A percentile compares a stretch with the other conserved stretches of the same genome.
Evolutionary conservation across 1,139 yeast species (phyloP).

Genomic region (Sugiyamaella paludigena): DNA sequence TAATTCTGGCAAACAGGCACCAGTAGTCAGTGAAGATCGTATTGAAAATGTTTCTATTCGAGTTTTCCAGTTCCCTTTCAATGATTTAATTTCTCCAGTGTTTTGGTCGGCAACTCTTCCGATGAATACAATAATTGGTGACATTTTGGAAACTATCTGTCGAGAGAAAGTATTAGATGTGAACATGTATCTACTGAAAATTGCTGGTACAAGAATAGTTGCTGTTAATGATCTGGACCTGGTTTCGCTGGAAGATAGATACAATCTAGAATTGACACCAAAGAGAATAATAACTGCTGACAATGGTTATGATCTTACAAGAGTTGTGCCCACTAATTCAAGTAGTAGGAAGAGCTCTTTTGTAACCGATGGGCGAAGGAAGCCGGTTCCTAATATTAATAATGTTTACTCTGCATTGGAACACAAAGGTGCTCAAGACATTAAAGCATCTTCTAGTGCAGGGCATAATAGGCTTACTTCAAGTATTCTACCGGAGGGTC

Average conservation of each 20-base stretch:
- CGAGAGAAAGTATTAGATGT: slow-evolving; percentile 36
- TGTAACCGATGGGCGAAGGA: slow-evolving; percentile 8
- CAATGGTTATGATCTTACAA: slow-evolving; percentile 28
- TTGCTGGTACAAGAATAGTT: slow-evolving; percentile 32
- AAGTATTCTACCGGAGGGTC: slow-evolving; percentile 17
- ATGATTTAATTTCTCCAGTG: slow-evolving; percentile 34
- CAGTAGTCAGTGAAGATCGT: slow-evolving; percentile 5
- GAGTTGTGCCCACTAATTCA: neutral
- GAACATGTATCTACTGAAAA: slow-evolving; percentile 36
- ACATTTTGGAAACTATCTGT: slow-evolving; percentile 37
- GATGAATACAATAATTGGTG: slow-evolving; percentile 26
- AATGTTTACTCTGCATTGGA: slow-evolving; percentile 10
- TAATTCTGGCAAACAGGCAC: slow-evolving; percentile 2
- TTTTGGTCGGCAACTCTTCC: slow-evolving; percentile 32
- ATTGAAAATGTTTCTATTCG: slow-evolving; percentile 22
- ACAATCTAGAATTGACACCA: slow-evolving; percentile 34
- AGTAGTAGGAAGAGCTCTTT: neutral
- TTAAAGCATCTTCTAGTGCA: neutral
- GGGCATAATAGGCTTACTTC: slow-evolving; percentile 7
- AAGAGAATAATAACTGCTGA: slow-evolving; percentile 30
- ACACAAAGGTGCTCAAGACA: slow-evolving; percentile 7
- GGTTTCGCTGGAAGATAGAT: slow-evolving; percentile 26
- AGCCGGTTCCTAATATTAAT: slow-evolving; percentile 6
- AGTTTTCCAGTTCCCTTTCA: slow-evolving; percentile 38
- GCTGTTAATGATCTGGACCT: slow-evolving; percentile 20